A percentile compares a stretch with the other conserved stretches of the same genome.
Conservation (phyloP, 148 eudicot genomes). For the Chenopodium berlandieri region DNA sequence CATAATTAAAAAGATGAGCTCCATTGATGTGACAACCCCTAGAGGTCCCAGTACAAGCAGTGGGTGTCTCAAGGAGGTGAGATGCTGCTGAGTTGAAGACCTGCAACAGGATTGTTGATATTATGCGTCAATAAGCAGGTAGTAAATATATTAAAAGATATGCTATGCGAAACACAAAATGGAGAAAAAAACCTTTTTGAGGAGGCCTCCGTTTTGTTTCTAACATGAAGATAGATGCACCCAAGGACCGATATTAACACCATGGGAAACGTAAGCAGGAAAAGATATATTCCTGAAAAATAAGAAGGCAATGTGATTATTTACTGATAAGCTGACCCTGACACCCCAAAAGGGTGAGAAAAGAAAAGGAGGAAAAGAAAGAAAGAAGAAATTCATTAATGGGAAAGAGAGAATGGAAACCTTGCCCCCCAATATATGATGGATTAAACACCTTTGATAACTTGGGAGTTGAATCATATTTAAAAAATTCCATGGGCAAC, state of each 20-base stretch:
- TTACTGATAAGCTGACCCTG: too few species aligned
- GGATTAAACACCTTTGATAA: conserved; percentile 40
- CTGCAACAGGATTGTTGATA: neutral
- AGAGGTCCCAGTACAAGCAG: conserved; percentile 43
- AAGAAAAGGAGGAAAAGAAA: too few species aligned
- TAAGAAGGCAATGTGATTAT: neutral
- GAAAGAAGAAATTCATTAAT: too few species aligned
- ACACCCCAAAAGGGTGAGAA: too few species aligned
- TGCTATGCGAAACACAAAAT: neutral
- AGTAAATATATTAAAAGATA: too few species aligned
- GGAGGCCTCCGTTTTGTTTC: conserved; percentile 27
- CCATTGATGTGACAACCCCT: conserved; percentile 41
- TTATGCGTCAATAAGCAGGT: neutral
- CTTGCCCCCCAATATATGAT: conserved; percentile 56
- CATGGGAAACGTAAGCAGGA: conserved; percentile 51
- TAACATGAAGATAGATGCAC: conserved; percentile 46
- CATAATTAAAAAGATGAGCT: conserved; percentile 43
- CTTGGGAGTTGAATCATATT: conserved; percentile 42
- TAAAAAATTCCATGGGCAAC: conserved; percentile 52
- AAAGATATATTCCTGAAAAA: conserved; percentile 51
- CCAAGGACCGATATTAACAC: conserved; percentile 54
- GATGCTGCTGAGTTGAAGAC: conserved; percentile 11
- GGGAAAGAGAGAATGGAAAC: conserved; percentile 11
- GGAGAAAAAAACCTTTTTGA: conserved; percentile 32
- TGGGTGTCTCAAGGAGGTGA: conserved; percentile 34